A percentile compares a stretch with the other conserved stretches of the same genome.
Evolutionary conservation across 129 eudicot species (phyloP).

Genomic region (Flaveria sonorensis): DNA sequence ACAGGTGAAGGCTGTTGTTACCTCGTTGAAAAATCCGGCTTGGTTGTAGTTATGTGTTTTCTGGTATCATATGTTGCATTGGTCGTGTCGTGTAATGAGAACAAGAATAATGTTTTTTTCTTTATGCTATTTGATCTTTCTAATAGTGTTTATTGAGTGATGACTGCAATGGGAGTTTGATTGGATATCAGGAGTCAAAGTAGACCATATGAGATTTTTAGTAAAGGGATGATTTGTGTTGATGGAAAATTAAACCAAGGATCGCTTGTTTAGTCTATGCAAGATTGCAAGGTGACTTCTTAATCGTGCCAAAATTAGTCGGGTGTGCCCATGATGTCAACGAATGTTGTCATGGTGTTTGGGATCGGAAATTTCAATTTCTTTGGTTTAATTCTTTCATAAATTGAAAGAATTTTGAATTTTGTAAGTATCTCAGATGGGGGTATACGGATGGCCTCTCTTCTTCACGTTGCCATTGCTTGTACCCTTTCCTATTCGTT

Average conservation of each 20-base stretch:
- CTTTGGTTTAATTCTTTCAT: too few species aligned
- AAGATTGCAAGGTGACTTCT: too few species aligned
- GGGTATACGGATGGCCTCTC: too few species aligned
- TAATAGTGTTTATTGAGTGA: not conserved
- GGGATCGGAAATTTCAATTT: too few species aligned
- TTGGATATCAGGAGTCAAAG: not conserved
- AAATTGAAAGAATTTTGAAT: too few species aligned
- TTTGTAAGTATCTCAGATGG: too few species aligned
- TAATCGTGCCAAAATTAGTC: too few species aligned
- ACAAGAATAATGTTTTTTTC: constrained; percentile 8
- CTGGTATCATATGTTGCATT: not conserved
- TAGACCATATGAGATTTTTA: not conserved
- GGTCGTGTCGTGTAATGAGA: not conserved
- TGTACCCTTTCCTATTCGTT: too few species aligned
- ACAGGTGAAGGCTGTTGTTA: constrained; percentile 82
- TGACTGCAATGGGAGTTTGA: not conserved
- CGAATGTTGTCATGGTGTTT: too few species aligned
- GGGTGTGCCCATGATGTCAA: too few species aligned
- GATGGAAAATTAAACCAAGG: not conserved
- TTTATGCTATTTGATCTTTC: constrained; percentile 1
- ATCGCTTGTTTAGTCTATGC: not conserved
- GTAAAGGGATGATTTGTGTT: not conserved
- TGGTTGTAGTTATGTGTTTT: constrained; percentile 50
- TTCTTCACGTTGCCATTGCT: too few species aligned
- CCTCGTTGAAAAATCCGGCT: constrained; percentile 70